These are phyloP conservation scores for Blastobotrys petasosporus DNA, from an alignment of 1,139 yeast species.

Conservation along the genomic window DNA sequence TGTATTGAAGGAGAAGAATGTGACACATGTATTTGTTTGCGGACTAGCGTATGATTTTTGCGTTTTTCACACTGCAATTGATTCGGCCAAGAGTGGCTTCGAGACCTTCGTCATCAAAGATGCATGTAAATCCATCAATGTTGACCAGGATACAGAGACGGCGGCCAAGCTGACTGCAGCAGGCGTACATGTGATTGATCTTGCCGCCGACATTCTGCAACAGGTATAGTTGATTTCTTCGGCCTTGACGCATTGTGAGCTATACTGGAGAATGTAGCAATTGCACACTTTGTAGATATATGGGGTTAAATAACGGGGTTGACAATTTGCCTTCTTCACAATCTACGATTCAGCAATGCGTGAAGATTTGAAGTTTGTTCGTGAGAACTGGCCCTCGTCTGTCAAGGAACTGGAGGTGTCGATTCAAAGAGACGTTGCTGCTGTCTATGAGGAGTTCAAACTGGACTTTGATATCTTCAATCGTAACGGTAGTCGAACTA, in stretches of 20 bases:
- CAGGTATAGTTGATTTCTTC: not conserved
- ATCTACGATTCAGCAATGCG: too few relatives aligned
- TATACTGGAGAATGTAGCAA: too few relatives aligned
- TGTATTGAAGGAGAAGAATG: constrained; percentile 40
- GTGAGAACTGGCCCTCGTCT: constrained; percentile 1
- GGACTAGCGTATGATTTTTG: constrained; percentile 88
- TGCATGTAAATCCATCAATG: constrained; percentile 25
- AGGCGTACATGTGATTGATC: constrained; percentile 4
- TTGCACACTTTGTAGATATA: too few relatives aligned
- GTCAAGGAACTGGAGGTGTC: not conserved
- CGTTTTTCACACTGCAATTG: constrained; percentile 69
- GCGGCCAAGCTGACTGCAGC: not conserved
- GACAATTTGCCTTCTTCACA: too few relatives aligned
- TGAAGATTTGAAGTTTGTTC: not conserved
- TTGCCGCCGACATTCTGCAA: not conserved
- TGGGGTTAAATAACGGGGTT: too few relatives aligned
- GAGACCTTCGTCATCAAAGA: constrained; percentile 54
- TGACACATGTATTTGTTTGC: constrained; percentile 62
- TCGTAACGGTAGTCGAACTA: not conserved
- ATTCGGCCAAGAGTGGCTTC: constrained; percentile 57
- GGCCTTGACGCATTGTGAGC: too few relatives aligned
- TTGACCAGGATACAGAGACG: not conserved
- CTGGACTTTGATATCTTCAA: not conserved
- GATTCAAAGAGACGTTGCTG: not conserved
- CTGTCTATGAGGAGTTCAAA: not conserved